Conservation (phyloP, 2,329 filamentous ascomycete genomes). For the Cadophora sp. region DNA sequence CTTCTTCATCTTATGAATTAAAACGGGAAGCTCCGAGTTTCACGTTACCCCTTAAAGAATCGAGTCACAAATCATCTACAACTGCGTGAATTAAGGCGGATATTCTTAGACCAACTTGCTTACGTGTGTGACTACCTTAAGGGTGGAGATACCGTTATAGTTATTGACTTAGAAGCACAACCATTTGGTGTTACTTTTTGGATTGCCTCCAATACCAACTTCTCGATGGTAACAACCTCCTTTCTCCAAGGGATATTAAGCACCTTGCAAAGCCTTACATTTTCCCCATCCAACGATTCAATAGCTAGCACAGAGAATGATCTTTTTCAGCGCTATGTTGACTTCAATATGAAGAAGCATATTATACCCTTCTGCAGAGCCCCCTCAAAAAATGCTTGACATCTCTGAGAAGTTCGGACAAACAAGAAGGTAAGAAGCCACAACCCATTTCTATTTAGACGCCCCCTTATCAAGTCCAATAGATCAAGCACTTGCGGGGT, state of each 20-base stretch:
- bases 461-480: constrained; percentile 9
- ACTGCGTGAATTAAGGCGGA: constrained; percentile 1
- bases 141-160: constrained; percentile 31
- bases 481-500: constrained; percentile 21
- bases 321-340: constrained; percentile 22
- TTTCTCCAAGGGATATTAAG: constrained; percentile 27
- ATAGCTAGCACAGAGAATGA: constrained; percentile 19
- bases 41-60: constrained; percentile 26
- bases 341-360: constrained; percentile 24
- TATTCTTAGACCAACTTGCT: constrained; percentile 27
- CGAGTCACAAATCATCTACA: constrained; percentile 6
- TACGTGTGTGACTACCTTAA: constrained; percentile 29
- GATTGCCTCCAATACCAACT: constrained; percentile 24
- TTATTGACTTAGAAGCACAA: constrained; percentile 26
- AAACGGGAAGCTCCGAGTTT: constrained; percentile 27
- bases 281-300: constrained; percentile 14
- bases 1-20: constrained; percentile 29
- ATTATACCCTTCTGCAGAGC: constrained; percentile 20
- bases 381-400: constrained; percentile 21
- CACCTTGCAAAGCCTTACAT: constrained; percentile 23
- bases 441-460: constrained; percentile 6
- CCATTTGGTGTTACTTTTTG: constrained; percentile 24
- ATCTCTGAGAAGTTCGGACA: constrained; percentile 21
- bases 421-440: constrained; percentile 14
- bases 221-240: background rate